These are phyloP conservation scores for Ophiostoma ulmi DNA, from an alignment of 2,329 filamentous ascomycete genomes.

Conservation along the genomic window DNA sequence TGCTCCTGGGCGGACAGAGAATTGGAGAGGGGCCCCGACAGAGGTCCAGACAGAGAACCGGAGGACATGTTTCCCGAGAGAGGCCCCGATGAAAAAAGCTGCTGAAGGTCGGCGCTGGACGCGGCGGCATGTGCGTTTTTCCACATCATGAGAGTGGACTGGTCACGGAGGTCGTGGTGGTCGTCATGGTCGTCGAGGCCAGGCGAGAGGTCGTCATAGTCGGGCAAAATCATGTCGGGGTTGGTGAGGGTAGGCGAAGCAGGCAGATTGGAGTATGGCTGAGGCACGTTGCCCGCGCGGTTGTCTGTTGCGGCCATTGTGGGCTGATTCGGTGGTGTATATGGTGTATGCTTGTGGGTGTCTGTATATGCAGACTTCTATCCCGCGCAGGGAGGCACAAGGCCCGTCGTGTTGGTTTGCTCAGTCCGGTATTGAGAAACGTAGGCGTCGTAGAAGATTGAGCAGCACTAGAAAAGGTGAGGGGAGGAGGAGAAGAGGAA, in stretches of 20 bases:
- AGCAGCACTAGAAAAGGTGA: background rate
- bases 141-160: constrained; percentile 51
- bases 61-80: background rate
- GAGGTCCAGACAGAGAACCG: constrained; percentile 22
- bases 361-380: background rate
- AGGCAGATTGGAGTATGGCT: constrained; percentile 48
- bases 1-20: constrained; percentile 31
- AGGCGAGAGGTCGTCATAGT: constrained; percentile 56
- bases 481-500: background rate
- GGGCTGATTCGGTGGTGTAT: background rate
- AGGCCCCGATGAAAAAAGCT: constrained; percentile 40
- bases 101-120: constrained; percentile 36
- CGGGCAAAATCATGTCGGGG: constrained; percentile 88
- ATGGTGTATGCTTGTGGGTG: background rate
- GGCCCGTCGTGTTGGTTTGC: constrained; percentile 1
- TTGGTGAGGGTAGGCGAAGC: constrained; percentile 85
- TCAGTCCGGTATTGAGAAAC: background rate
- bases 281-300: constrained; percentile 32
- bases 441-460: background rate
- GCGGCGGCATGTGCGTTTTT: constrained; percentile 40
- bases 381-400: constrained; percentile 9
- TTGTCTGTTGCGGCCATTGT: constrained; percentile 28
- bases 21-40: background rate
- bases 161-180: constrained; percentile 36
- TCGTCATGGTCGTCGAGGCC: constrained; percentile 45